Base-by-base conservation (phyloP, 1,139 yeast genomes). In the Magnusiomyces suaveolens region DNA sequence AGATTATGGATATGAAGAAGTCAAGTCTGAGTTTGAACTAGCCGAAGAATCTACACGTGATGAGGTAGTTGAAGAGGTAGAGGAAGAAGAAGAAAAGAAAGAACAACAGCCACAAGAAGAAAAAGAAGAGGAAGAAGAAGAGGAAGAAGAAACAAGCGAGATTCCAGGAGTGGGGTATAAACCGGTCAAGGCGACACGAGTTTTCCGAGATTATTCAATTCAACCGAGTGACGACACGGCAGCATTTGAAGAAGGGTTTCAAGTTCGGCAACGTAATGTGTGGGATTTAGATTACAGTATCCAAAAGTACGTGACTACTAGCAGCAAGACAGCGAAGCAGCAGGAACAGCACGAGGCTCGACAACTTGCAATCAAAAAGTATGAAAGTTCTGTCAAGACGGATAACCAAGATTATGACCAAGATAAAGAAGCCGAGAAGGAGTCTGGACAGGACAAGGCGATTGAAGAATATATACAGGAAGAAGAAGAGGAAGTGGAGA, bases 121-220 rank as follows among this genome's bases (percentile, higher is more conserved):
- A 44, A 59, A 52, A 24, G 43, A 54, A 26, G 33, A 26, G 18
- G 50, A 46, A 4, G 50, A 20, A 10, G 57, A 51, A 25, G 50
- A 46, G 10, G 50, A 20, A 10, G 57, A 51, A 25, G 43, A 51
- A 14, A 48, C 41, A 23, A 36, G 51, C 2, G 46, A 52, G 24
- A 29, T 23, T 32, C 26, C 38, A 6, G 20, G 47, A 26, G n/a
- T 53, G 47, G 16, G 14, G 8, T 36, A 8, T 16, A 36, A 10
- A 16, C 4, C 3, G 41, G 3, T 43, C 20, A 16, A 23, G 24
- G 32, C 32, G 16, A 54, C 56, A 2, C 38, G 58, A 23, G 55
- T 46, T 20, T 56, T 56, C 39, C 51, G 49, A 12, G 56, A 56
- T 32, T 56, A 56, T 51, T 46, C 53, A 3, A 36, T 51, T 14